Base-by-base conservation (phyloP, 371 early-diverging fungal species). In the Basidiobolus heterosporus region DNA sequence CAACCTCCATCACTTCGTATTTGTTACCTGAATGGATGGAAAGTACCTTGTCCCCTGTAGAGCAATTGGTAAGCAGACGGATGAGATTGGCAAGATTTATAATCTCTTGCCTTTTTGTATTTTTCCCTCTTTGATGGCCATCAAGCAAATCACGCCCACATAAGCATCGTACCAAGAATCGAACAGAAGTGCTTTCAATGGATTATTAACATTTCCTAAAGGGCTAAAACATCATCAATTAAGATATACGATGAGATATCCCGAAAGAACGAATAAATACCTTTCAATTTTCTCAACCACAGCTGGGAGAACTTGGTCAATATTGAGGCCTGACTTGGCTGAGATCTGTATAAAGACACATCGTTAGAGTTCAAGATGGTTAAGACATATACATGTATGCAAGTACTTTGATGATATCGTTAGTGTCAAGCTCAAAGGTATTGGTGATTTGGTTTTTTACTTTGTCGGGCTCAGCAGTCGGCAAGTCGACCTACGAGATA, bases 161-260 rank as follows among this genome's bases (percentile, higher is more conserved):
- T 93, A 97, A 21, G 72, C 72, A 58, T 96, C 94, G 60, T 91
- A 91, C 96, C 96, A 96, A 9, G 84, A 85, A 59, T 97, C 98
- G 54, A 97, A 95, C 21, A 97, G 60, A 7, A 95, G 65, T 0
- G 82, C 85, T 50, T 80, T 72, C 53, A 95, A 77, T 3, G 88
- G 83, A 40, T 65, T 72, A 0, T 60, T 59, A 7, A 61, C 54
- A 43, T 73, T 64, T 13, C 79, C 88, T 8, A 46, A 42, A 45
- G 86, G 79, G 16, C 72, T 75, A 53, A 13, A 20, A 44, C 2
- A 30, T 14, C 30, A 44, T 19, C 8, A 49, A 47, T 21, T n/a
- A 24, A 47, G 13, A 20, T 30, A 9, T 9, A 30, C 30, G 2
- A 20, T 16, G n/a, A 20, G 18, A 36, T 38, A 16, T 3, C 13